These are phyloP conservation scores for Colletotrichum horii DNA, from an alignment of 2,329 filamentous ascomycete genomes.

Conservation along the genomic window DNA sequence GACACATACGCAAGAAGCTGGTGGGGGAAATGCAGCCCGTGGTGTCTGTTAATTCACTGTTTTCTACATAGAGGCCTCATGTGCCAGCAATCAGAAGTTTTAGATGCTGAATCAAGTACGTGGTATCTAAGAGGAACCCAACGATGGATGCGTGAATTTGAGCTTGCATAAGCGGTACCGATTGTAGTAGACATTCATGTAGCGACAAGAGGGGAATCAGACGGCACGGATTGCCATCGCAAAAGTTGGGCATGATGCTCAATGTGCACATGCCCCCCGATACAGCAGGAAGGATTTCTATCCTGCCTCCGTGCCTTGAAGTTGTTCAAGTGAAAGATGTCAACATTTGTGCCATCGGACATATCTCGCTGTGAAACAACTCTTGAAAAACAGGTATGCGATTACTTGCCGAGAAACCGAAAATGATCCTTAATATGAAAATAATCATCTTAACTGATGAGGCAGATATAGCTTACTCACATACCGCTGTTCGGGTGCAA, in stretches of 20 bases:
- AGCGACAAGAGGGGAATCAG: neutral
- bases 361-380: neutral
- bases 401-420: neutral
- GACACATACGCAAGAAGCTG: neutral
- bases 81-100: neutral
- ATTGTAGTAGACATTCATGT: neutral
- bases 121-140: neutral
- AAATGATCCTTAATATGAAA: neutral
- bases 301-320: neutral
- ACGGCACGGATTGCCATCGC: neutral
- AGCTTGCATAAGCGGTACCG: neutral
- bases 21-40: neutral
- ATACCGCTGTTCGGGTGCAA: neutral
- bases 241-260: neutral
- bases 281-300: neutral
- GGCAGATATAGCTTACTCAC: neutral
- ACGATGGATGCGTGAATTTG: neutral
- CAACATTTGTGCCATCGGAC: neutral
- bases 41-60: neutral
- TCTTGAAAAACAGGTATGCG: neutral
- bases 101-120: neutral
- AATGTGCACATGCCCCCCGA: neutral
- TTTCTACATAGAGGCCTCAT: neutral
- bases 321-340: neutral
- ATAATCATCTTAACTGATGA: neutral